These are phyloP conservation scores for Mikania micrantha DNA, from an alignment of 129 eudicot species.

Conservation along the genomic window DNA sequence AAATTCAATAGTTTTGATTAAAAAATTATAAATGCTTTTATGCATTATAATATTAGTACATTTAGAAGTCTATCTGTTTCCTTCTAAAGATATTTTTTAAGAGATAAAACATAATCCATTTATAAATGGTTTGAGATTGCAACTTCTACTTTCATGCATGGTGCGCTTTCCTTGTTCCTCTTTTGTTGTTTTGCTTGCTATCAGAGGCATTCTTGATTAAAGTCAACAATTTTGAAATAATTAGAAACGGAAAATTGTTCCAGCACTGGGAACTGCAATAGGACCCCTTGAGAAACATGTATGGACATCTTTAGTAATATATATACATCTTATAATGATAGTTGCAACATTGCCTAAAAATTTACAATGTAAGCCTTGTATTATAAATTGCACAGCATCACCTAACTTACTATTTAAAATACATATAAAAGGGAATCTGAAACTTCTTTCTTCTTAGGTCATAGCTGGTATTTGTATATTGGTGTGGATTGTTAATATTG, in stretches of 20 bases:
- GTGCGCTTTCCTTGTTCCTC: not conserved
- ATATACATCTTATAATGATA: not conserved
- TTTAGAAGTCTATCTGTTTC: too few relatives aligned
- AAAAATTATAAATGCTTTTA: not conserved
- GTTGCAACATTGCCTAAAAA: not conserved
- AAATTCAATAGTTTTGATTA: not conserved
- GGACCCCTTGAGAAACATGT: not conserved
- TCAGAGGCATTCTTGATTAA: not conserved
- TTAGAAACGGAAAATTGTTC: not conserved
- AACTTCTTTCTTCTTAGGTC: slow-evolving; percentile 46
- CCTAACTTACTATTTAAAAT: not conserved
- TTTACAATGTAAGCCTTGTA: not conserved
- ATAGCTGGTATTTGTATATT: slow-evolving; percentile 94
- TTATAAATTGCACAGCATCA: not conserved
- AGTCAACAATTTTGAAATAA: not conserved
- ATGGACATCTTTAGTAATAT: not conserved
- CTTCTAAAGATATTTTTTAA: too few relatives aligned
- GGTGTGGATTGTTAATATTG: slow-evolving; percentile 98
- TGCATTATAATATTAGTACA: not conserved
- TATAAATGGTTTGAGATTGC: not conserved
- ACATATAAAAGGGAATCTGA: not conserved
- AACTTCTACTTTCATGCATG: not conserved
- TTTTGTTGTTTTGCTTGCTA: not conserved
- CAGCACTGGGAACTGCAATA: not conserved
- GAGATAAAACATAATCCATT: not conserved